Percentiles rank a stretch among this genome's conserved stretches.
These are phyloP conservation scores for Kwoniella botswanensis DNA, from an alignment of 768 basidiomycete genomes.

Conservation along the genomic window DNA sequence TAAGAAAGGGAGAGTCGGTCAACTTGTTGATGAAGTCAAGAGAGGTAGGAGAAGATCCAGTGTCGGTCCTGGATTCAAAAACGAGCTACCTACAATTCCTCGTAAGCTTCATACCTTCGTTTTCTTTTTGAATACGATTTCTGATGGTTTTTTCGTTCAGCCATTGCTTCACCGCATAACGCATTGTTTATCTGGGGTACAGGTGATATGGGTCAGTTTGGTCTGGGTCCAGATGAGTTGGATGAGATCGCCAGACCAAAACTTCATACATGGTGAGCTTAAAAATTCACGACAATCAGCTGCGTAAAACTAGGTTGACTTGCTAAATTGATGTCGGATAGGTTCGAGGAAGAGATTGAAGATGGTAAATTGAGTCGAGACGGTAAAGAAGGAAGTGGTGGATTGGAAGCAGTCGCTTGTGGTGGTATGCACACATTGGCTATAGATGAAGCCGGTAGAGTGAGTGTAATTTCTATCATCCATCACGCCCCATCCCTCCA, in stretches of 20 bases:
- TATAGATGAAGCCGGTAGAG: slow-evolving; percentile 85
- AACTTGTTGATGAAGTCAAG: slow-evolving; percentile 33
- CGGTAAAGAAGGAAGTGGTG: slow-evolving; percentile 57
- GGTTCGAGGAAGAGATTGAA: slow-evolving; percentile 72
- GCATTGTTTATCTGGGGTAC: slow-evolving; percentile 84
- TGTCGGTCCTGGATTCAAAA: slow-evolving; percentile 23
- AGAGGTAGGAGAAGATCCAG: slow-evolving; percentile 35
- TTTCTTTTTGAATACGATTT: not conserved
- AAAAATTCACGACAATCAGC: not conserved
- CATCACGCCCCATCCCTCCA: too few species aligned
- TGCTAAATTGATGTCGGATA: slow-evolving; percentile 12
- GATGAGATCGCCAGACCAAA: slow-evolving; percentile 77
- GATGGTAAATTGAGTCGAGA: slow-evolving; percentile 71
- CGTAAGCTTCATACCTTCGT: slow-evolving; percentile 37
- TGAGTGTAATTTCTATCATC: slow-evolving; percentile 61
- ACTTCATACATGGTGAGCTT: slow-evolving; percentile 67
- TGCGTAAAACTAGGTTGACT: too few species aligned
- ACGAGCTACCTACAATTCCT: slow-evolving; percentile 43
- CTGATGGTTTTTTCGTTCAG: slow-evolving; percentile 12
- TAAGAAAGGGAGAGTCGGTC: slow-evolving; percentile 46
- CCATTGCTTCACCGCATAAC: slow-evolving; percentile 64
- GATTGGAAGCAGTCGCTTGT: slow-evolving; percentile 78
- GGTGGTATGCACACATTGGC: slow-evolving; percentile 90
- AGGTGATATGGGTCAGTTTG: slow-evolving; percentile 94
- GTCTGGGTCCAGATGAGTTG: slow-evolving; percentile 71